These are phyloP conservation scores for Heliosperma pusillum DNA, from an alignment of 148 eudicot species.

Conservation along the genomic window DNA sequence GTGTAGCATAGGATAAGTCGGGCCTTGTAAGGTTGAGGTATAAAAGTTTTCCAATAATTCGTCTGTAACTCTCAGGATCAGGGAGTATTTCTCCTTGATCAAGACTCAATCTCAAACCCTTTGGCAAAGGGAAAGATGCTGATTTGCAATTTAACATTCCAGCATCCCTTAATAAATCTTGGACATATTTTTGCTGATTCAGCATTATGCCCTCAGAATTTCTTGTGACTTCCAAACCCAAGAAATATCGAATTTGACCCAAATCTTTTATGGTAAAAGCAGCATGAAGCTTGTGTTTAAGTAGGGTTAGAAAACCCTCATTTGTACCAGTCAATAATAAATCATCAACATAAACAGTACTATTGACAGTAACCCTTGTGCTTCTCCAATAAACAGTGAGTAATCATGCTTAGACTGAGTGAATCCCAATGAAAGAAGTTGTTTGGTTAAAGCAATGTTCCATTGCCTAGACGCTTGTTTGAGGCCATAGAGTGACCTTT, in stretches of 20 bases:
- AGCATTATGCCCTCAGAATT: neutral
- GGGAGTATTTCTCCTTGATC: neutral
- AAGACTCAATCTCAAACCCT: neutral
- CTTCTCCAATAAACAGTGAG: neutral
- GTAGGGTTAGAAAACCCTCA: neutral
- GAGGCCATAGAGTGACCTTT: neutral
- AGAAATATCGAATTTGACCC: too few species aligned
- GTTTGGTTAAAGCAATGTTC: neutral
- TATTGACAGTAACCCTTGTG: accelerated
- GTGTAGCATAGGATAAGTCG: neutral
- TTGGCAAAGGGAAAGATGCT: neutral
- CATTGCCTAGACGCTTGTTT: constrained; percentile 6
- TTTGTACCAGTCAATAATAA: neutral
- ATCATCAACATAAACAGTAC: constrained; percentile 2
- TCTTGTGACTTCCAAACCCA: neutral
- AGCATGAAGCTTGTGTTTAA: neutral
- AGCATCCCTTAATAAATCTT: neutral
- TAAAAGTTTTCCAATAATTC: neutral
- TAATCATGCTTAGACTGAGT: neutral
- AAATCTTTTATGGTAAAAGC: neutral
- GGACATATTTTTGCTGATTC: neutral
- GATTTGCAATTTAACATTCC: neutral
- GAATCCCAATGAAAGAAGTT: neutral
- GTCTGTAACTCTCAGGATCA: neutral
- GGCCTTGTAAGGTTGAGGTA: neutral